Evolutionary conservation across 352 stramenopile species (phyloP), one percentile per base, ranked within the genome.

Genomic region (Phytophthora meadii): DNA sequence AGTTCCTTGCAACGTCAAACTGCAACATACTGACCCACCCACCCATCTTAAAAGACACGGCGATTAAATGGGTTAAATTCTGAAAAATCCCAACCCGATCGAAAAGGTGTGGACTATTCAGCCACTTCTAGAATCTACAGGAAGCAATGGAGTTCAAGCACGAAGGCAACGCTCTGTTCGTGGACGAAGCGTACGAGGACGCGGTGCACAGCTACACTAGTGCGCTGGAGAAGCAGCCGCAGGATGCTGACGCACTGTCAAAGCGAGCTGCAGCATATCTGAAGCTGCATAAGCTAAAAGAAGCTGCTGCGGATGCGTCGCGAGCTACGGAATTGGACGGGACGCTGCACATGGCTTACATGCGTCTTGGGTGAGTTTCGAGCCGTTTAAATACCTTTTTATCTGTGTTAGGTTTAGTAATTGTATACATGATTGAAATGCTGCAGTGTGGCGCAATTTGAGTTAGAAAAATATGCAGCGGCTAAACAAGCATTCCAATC

Each of bases 171-270:
- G 84, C 84, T 54, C 67, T 89, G 40, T 97, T 94, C 49, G 86
- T 95, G 57, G 88, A 97, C 61, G 87, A 95, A 72, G 65, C 76
- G 36, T 97, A 92, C 68, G 72, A 75, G 2, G 73, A 85, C 28
- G 87, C 89, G 12, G 53, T 87, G 30, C 51, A 59, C 12, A 73
- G 77, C 57, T 95, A 93, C 69, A 70, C 77, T 28, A 70, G 67
- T 2, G 82, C 77, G 7, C 28, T 88, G 17, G 67, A 81, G 44
- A 45, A 68, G 37, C 64, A 74, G 15, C 65, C 74, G 25, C 32
- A 59, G 17, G 72, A 87, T 51, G 80, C 81, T 5, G 82, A 93
- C 30, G 62, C 77, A 6, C 65, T 89, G 25, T 82, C 79, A 28
- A 94, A 94, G 71, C 84, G 84, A 41, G 80, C 86, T 10, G 86